Percentiles rank a stretch among this genome's conserved stretches.
These are phyloP conservation scores for Ophiobolus disseminans DNA, from an alignment of 2,329 filamentous ascomycete genomes.

Conservation along the genomic window DNA sequence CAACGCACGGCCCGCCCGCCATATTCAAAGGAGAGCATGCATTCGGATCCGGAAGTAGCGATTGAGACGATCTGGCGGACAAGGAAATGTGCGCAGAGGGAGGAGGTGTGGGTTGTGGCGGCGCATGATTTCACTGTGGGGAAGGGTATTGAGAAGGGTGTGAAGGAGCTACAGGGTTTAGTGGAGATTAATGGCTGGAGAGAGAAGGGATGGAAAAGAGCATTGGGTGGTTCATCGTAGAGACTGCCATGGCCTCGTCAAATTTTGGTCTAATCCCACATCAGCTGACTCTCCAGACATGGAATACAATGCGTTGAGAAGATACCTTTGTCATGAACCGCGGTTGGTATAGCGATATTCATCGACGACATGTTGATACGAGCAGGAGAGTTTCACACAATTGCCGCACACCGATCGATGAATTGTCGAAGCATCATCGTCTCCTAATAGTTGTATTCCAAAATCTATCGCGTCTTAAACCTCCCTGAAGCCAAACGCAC, in stretches of 20 bases:
- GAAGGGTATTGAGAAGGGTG: constrained; percentile 24
- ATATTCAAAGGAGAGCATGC: constrained; percentile 37
- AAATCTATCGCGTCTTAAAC: no score
- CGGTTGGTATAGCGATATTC: no score
- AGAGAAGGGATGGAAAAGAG: constrained; percentile 36
- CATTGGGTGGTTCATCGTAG: no score
- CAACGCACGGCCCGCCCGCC: constrained; percentile 37
- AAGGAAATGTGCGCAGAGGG: constrained; percentile 25
- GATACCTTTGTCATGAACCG: no score
- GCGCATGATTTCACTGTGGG: constrained; percentile 42
- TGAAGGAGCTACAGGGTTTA: constrained; percentile 33
- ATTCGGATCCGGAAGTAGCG: constrained; percentile 35
- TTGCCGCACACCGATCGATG: no score
- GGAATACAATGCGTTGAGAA: no score
- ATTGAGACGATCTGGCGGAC: constrained; percentile 37
- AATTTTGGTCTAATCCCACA: background rate
- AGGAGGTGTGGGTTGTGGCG: constrained; percentile 40
- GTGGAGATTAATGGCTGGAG: constrained; percentile 34
- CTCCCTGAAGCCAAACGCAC: no score
- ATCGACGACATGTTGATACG: no score
- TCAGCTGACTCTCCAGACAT: no score
- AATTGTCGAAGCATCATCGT: no score
- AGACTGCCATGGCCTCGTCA: background rate
- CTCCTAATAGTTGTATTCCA: no score
- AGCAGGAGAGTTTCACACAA: no score